Base-by-base conservation (phyloP, 2,329 filamentous ascomycete species). In the Trematosphaeria pertusa region DNA sequence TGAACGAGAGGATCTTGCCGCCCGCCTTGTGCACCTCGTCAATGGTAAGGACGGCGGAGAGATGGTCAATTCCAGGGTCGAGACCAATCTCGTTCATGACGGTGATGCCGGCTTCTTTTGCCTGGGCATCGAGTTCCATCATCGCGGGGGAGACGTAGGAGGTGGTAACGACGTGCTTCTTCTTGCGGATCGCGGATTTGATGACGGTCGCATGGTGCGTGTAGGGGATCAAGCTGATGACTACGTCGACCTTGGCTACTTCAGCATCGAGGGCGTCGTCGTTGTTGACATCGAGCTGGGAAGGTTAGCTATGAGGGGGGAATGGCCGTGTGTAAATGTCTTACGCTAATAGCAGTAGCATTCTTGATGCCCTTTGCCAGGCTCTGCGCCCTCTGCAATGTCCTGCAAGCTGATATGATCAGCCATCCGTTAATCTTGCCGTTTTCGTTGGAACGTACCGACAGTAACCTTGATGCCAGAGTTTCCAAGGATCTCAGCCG, bases 91-190 rank as follows among this genome's bases (percentile, higher is more conserved):
- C 93, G 77, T 97, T 97, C 88, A 97, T 92, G 70, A 97, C 92
- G 9, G 91, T 96, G 70, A 97, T 97, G 52, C 91, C 92, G 14
- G 93, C 93, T 54, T 87, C 88, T 81, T 96, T 96, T 72, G 83
- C 85, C 62, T 87, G 79, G 63, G 86, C 79, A 65, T 97, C 88
- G 39, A 97, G 85, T 78, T 92, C 93, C 77, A 87, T 75, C 91
- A 97, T 97, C 57, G 90, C 89, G 3, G 91, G 91, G 4, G 89
- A 95, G 59, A 96, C 89, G 70, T 97, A 97, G 58, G 86, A 91
- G 21, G 93, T 97, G 48, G 93, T 97, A 67, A 97, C 92, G 51
- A 97, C 91, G 78, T 97, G 79, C 83, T 93, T 96, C 88, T 96
- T 97, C 66, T 87, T 83, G 66, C 87, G 84, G 76, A 97, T 97